These are phyloP conservation scores for Ustilago crameri DNA, from an alignment of 1,284 basidiomycete species.

Conservation along the genomic window DNA sequence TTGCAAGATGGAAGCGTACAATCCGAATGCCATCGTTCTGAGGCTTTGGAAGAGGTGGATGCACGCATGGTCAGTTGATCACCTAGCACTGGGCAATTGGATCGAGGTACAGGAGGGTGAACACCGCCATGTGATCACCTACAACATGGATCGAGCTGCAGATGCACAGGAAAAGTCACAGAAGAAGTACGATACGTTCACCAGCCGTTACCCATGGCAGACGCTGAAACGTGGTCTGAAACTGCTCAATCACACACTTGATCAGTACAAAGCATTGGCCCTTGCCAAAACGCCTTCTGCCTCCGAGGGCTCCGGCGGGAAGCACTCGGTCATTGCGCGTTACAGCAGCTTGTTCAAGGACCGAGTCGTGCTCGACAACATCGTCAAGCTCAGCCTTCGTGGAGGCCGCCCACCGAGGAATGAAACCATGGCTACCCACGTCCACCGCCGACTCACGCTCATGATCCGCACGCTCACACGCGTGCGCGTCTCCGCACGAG, in stretches of 20 bases:
- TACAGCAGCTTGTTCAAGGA: conserved; percentile 10
- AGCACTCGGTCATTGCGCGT: background rate
- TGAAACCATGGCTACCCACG: conserved; percentile 12
- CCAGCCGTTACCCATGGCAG: conserved; percentile 27
- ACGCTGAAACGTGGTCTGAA: conserved; percentile 22
- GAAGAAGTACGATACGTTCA: conserved; percentile 14
- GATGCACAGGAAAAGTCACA: no score
- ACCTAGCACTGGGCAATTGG: conserved; percentile 1
- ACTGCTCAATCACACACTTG: conserved; percentile 14
- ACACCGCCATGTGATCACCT: background rate
- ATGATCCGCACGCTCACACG: conserved; percentile 18
- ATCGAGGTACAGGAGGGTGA: background rate
- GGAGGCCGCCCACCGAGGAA: conserved; percentile 7
- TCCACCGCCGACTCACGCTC: conserved; percentile 8
- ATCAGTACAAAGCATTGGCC: conserved; percentile 16
- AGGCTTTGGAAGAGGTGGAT: conserved; percentile 45
- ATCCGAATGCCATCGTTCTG: conserved; percentile 4
- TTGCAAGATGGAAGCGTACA: background rate
- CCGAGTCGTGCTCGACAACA: conserved; percentile 1
- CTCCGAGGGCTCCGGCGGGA: background rate
- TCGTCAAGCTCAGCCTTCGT: conserved; percentile 18
- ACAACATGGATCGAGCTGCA: no score
- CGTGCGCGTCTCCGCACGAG: conserved; percentile 10
- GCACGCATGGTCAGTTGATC: conserved; percentile 24
- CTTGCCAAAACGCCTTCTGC: background rate